Conservation (phyloP, 2,329 filamentous ascomycete species). For the Aspergillus ochraceus region DNA sequence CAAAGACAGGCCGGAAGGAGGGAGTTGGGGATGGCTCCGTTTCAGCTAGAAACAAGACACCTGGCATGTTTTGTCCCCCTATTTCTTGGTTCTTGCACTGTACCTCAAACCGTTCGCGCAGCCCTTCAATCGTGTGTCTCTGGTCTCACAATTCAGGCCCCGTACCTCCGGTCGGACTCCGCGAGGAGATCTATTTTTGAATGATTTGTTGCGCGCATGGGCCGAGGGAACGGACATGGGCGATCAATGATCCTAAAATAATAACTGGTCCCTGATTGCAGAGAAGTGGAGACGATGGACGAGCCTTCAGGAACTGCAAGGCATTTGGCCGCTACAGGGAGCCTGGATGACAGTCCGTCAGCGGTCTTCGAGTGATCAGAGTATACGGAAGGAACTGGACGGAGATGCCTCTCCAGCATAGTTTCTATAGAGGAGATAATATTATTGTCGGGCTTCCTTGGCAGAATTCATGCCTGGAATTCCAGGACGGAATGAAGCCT, state of each 20-base stretch:
- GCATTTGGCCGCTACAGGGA: no score
- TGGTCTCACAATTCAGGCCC: background rate
- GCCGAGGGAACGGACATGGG: background rate
- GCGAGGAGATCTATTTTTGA: background rate
- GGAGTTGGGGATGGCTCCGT: background rate
- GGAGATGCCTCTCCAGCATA: no score
- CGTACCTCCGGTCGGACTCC: background rate
- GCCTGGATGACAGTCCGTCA: no score
- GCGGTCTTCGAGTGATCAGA: no score
- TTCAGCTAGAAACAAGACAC: background rate
- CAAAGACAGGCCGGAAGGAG: background rate
- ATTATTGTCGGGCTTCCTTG: background rate
- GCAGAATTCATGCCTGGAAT: background rate
- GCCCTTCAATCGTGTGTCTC: background rate
- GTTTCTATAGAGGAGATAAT: no score
- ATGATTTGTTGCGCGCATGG: background rate
- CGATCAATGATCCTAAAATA: background rate
- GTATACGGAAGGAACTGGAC: no score
- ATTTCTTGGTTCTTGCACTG: background rate
- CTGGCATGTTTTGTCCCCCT: background rate
- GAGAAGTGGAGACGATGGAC: background rate
- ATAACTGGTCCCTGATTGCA: background rate
- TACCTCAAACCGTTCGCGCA: background rate
- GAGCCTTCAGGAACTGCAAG: background rate
- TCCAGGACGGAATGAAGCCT: background rate